Base-by-base conservation (phyloP, 176 grass and related monocot genomes). In the Poa annua region DNA sequence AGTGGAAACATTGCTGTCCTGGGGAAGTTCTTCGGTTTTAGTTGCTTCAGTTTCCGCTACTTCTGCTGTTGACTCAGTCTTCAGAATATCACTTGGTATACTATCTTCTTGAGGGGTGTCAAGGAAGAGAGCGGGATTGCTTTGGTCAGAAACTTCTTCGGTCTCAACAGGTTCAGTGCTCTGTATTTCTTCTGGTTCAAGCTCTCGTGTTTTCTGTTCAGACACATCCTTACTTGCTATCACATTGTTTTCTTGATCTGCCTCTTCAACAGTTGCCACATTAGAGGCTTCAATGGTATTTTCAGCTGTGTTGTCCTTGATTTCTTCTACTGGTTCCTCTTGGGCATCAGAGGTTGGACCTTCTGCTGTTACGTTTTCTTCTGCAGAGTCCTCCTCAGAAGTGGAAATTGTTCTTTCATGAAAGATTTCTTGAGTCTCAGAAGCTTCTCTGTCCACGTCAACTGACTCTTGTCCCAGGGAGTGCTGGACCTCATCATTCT, bases 171-270 rank as follows among this genome's bases (percentile, higher is more conserved):
- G 64, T 54, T 89, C 54, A 64, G 34, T 76, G 44, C 5, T 85
- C 29, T 89, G 76, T 32, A 50, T 89, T 62, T 85, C 83, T 85
- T 81, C 78, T 85, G 71, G 17, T 45, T 85, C 88, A 77, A 81
- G 45, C 13, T 0, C 83, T 33, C 0, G 41, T 1, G 6, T 22
- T 68, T 80, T 57, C 20, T 35, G 72, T 76, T 81, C 71, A 63
- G 62, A 10, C 49, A 81, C 41, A 62, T 68, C 63, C 17, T 89
- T 82, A 70, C 21, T 68, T 75, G 17, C 22, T 70, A 44, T 41
- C 12, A 54, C 78, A 81, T 52, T 45, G 12, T 54, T 76, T 81
- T 71, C 64, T 83, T 81, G 24, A 51, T 63, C 35, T 81, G 19
- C 52, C 14, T 81, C 53, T 22, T 89, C 72, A 47, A 55, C 55